Percentiles rank a stretch among this genome's conserved stretches.
Evolutionary conservation across 148 eudicot genomes (phyloP).

Genomic region (Polygonum aviculare): DNA sequence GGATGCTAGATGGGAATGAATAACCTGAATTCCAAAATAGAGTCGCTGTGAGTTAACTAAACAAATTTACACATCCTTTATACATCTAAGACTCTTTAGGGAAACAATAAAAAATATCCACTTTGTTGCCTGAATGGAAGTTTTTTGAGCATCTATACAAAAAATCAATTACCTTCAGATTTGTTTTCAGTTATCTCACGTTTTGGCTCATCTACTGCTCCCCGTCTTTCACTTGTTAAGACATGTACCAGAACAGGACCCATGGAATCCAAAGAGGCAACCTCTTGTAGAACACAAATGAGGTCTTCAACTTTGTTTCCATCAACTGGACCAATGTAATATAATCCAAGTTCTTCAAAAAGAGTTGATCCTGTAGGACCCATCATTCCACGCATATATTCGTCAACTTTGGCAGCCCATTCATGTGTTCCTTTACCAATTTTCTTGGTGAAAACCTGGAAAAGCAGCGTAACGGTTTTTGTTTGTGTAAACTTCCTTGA

Average conservation of each 20-base stretch:
- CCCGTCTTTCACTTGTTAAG: conserved; percentile 50
- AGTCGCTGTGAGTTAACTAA: neutral
- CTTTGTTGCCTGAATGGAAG: neutral
- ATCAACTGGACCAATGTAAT: conserved; percentile 91
- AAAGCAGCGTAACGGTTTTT: neutral
- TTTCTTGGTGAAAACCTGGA: conserved; percentile 68
- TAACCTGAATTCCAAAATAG: conserved; percentile 27
- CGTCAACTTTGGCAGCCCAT: conserved; percentile 97
- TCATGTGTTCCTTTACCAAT: conserved; percentile 68
- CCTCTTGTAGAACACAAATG: conserved; percentile 69
- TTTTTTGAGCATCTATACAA: neutral
- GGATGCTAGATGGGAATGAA: conserved; percentile 20
- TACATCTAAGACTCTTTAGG: neutral
- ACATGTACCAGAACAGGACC: conserved; percentile 91
- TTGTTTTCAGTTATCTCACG: conserved; percentile 15
- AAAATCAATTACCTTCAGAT: conserved; percentile 24
- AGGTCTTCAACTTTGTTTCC: conserved; percentile 84
- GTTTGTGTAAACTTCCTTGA: neutral
- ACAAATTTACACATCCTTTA: neutral
- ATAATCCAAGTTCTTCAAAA: conserved; percentile 88
- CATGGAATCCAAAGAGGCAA: conserved; percentile 82
- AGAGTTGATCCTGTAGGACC: conserved; percentile 91
- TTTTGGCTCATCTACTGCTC: conserved; percentile 18
- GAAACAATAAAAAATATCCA: neutral
- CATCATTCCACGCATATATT: conserved; percentile 83